These are phyloP conservation scores for Phaffia australis DNA, from an alignment of 768 basidiomycete species.

Conservation along the genomic window DNA sequence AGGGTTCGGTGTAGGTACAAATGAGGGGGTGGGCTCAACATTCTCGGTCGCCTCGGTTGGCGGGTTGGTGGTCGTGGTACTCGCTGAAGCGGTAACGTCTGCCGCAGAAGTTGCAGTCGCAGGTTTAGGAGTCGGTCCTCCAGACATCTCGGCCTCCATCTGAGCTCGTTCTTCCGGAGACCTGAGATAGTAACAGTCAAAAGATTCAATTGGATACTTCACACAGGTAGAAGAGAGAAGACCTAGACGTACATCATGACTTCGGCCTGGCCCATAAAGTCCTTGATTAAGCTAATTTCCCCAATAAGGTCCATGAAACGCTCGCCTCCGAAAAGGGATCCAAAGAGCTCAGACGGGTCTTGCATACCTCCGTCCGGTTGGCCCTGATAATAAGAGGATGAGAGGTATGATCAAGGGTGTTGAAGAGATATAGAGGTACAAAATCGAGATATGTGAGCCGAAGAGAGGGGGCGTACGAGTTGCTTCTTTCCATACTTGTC, in stretches of 20 bases:
- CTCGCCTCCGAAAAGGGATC: conserved; percentile 90
- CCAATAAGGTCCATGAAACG: conserved; percentile 62
- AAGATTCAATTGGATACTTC: not conserved
- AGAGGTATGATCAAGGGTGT: not conserved
- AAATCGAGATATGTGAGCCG: not conserved
- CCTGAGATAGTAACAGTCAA: not conserved
- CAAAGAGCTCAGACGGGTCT: conserved; percentile 89
- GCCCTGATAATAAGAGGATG: conserved; percentile 41
- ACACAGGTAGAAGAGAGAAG: not conserved
- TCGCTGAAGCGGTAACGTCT: conserved; percentile 21
- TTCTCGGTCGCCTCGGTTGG: conserved; percentile 75
- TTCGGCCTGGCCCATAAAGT: conserved; percentile 26
- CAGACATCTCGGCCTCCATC: conserved; percentile 61
- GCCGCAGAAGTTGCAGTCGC: conserved; percentile 27
- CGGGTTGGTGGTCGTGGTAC: conserved; percentile 43
- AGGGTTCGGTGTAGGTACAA: too few species aligned
- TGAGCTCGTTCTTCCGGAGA: conserved; percentile 83
- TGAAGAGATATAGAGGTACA: not conserved
- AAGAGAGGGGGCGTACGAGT: conserved; percentile 42
- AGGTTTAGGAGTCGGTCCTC: conserved; percentile 31
- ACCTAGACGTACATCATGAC: conserved; percentile 23
- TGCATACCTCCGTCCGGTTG: conserved; percentile 70
- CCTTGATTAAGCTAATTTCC: conserved; percentile 86
- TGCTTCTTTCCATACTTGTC: conserved; percentile 90
- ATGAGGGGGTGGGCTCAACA: conserved; percentile 40